Evolutionary conservation across 805 yeast species (phyloP).

Genomic region (Kodamaea laetipori): DNA sequence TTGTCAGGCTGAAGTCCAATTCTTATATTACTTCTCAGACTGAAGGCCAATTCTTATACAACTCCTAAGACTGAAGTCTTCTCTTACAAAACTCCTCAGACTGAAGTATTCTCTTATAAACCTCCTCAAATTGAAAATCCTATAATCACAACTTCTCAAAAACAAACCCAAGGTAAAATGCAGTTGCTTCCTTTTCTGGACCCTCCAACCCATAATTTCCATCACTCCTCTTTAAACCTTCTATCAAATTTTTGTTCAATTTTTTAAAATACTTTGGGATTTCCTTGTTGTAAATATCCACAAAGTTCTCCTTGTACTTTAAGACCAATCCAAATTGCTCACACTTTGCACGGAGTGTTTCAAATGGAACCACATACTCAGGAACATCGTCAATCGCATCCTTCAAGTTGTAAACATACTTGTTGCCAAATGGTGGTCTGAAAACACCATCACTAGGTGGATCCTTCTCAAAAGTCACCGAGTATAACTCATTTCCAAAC

Average conservation of each 20-base stretch:
- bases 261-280: conserved; percentile 64
- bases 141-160: conserved; percentile 62
- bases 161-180: conserved; percentile 83
- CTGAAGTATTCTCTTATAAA: no score
- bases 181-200: conserved; percentile 85
- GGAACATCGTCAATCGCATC: conserved; percentile 98
- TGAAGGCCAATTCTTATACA: no score
- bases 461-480: conserved; percentile 74
- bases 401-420: conserved; percentile 75
- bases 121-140: no score
- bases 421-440: conserved; percentile 77
- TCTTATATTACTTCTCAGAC: no score
- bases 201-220: conserved; percentile 88
- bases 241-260: conserved; percentile 61
- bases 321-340: conserved; percentile 79
- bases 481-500: conserved; percentile 87
- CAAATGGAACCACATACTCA: conserved; percentile 95
- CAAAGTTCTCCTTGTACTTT: conserved; percentile 72
- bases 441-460: conserved; percentile 79
- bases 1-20: no score
- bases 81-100: no score
- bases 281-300: conserved; percentile 79
- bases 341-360: conserved; percentile 77
- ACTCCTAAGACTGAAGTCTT: no score
- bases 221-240: conserved; percentile 71